Base-by-base conservation (phyloP, 2,329 filamentous ascomycete genomes). In the Scedosporium boydii region DNA sequence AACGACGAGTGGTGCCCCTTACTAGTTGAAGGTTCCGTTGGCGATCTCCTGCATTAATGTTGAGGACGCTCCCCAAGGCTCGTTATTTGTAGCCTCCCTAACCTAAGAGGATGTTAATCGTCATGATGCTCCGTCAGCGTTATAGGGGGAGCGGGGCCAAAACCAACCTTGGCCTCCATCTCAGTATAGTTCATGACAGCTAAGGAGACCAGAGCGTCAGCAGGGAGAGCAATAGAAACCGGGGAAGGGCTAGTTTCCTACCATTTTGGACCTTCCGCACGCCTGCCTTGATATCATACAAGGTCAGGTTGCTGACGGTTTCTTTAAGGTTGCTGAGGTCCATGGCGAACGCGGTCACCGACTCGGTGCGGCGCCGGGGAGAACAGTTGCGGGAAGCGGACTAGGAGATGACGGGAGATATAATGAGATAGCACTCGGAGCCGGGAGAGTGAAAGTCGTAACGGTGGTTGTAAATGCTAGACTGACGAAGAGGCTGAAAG, bases 181-280 rank as follows among this genome's bases (percentile, higher is more conserved):
- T 97, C 93, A 51, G 93, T 96, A 76, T 93, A 96, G 78, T 96
- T 97, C 93, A 97, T 96, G 64, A 96, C 92, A 67, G 92, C 92
- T 96, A 65, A 38, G 18, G 23, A 53, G 48, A 53, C 62, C 21
- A n/a, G 60, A 60, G 55, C 42, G 68, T 77, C 64, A 77, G 73
- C 63, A 60, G 63, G 56, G 34, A 53, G 44, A 58, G 65, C 56
- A 46, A 44, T 42, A 61, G 59, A 58, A 48, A 63, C 60, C 60
- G 59, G 23, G 12, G 4, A 27, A 21, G 9, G 23, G 16, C 16
- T 18, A 16, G 14, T 4, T 29, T 23, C 29, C 59, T 79, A 96
- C 93, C 93, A 93, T 97, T 97, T 73, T 97, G 93, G 64, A 96
- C 90, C 77, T 97, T 96, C 69, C 93, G 88, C 69, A 97, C 91